phyloP scores from a whole-genome alignment of 2,329 filamentous ascomycete genomes.

The Sporothrix phasma region DNA sequence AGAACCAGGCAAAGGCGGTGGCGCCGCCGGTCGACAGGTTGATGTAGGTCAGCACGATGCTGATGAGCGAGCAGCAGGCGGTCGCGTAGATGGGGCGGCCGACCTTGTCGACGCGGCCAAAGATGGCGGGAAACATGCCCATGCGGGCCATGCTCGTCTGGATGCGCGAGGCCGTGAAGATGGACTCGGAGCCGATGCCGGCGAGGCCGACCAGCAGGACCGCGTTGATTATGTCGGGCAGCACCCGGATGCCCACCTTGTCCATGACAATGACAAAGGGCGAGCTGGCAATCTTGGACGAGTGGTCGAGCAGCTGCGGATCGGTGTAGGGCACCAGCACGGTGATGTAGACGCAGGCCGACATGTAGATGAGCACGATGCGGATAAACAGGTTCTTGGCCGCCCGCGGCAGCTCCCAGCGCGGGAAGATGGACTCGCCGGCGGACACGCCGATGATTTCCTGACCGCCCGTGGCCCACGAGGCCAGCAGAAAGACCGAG shows the following conservation, averaged over 20 bases:
- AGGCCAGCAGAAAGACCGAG: conserved; percentile 66
- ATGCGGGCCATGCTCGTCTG: conserved; percentile 16
- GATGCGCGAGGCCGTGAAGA: conserved; percentile 16
- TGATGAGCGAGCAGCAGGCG: conserved; percentile 7
- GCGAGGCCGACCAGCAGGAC: conserved; percentile 23
- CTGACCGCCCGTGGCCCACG: conserved; percentile 53
- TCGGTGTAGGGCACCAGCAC: conserved; percentile 17
- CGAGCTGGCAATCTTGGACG: conserved; percentile 13
- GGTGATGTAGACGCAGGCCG: conserved; percentile 15
- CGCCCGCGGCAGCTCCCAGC: conserved; percentile 18
- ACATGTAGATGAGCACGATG: conserved; percentile 18
- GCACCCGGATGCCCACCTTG: conserved; percentile 33
- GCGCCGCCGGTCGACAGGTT: conserved; percentile 14
- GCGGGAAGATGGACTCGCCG: conserved; percentile 17
- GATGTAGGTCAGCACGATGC: conserved; percentile 17
- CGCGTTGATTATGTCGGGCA: conserved; percentile 53
- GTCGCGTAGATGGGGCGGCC: conserved; percentile 14
- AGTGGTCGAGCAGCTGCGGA: conserved; percentile 9
- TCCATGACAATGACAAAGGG: conserved; percentile 37
- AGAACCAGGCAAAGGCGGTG: conserved; percentile 15
- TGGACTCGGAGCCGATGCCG: conserved; percentile 17
- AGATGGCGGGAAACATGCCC: conserved; percentile 16
- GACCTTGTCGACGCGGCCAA: conserved; percentile 12
- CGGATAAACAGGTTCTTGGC: conserved; percentile 16
- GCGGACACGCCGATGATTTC: conserved; percentile 53